Percentiles rank a stretch among this genome's conserved stretches.
Evolutionary conservation across 139 green algal species (phyloP).

Genomic region (Chlorella sp.): DNA sequence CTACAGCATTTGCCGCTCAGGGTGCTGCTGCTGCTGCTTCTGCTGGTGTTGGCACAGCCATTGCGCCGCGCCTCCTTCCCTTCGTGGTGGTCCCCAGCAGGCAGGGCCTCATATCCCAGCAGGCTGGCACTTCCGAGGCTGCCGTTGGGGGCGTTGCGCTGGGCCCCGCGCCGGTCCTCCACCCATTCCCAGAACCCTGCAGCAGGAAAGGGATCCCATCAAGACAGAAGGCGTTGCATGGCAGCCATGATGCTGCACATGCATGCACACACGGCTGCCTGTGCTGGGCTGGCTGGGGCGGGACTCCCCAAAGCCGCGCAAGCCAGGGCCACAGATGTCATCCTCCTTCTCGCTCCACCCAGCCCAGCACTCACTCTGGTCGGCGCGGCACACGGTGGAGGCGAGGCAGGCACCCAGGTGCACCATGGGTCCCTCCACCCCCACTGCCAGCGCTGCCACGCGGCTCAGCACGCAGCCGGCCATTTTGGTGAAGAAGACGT

Average conservation of each 20-base stretch:
- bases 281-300: background rate
- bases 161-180: background rate
- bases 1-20: too few relatives aligned
- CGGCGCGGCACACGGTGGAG: constrained; percentile 49
- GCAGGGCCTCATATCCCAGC: background rate
- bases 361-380: background rate
- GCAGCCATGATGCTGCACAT: background rate
- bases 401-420: constrained; percentile 89
- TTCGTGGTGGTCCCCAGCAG: background rate
- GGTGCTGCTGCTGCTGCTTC: background rate
- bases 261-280: background rate
- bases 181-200: background rate
- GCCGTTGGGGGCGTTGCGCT: background rate
- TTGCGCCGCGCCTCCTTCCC: background rate
- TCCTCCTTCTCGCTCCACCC: too few relatives aligned
- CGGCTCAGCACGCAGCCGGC: background rate
- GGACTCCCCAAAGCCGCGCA: too few relatives aligned
- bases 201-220: background rate
- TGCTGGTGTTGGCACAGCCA: background rate
- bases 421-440: constrained; percentile 43
- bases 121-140: background rate
- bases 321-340: background rate
- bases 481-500: background rate
- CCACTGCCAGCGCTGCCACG: background rate
- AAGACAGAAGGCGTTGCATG: background rate